Base-by-base conservation (phyloP, 208 protist genomes). In the Crithidia expoeki region DNA sequence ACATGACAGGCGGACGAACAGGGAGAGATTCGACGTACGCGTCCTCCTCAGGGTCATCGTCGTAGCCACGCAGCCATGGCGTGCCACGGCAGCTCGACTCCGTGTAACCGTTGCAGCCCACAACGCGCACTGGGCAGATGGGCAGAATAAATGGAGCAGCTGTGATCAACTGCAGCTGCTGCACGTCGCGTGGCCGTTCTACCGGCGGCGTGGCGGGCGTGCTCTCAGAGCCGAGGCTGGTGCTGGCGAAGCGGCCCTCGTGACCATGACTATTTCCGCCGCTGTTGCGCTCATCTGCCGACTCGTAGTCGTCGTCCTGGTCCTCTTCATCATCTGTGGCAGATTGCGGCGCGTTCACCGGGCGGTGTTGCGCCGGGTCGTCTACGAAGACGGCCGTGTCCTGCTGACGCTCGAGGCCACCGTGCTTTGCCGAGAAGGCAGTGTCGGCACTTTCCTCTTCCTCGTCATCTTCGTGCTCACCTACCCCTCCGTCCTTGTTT, bases 41-140 rank as follows among this genome's bases (percentile, higher is more conserved):
- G 49, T 90, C 81, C 52, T 90, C 81, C 49, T 81, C 72, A 7
- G 80, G 70, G 7, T 84, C 80, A 42, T 84, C 70, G n/a, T 84
- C 70, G 34, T 74, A 59, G 49, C 81, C 81, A 36, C 81, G 80
- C 49, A 86, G 71, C 84, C 84, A 90, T 53, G 81, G 72, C 32
- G 80, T 86, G 16, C 81, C 84, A 34, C 84, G 84, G 55, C 77
- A 86, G 16, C 34, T 66, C 11, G 71, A 70, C 61, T 83, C 79
- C 10, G 79, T 44, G 19, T 79, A 57, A 14, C 65, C 73, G 56
- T 80, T 77, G 62, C 72, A 86, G 28, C 80, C 84, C 21, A 87
- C 82, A 11, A 90, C 74, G 28, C 79, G 81, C n/a, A 90, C 74
- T 2, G 84, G 66, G 19, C 65, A 76, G 42, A 84, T 81, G 23